Conservation (phyloP, 2,329 filamentous ascomycete species). For the Hypoxylon sp. region DNA sequence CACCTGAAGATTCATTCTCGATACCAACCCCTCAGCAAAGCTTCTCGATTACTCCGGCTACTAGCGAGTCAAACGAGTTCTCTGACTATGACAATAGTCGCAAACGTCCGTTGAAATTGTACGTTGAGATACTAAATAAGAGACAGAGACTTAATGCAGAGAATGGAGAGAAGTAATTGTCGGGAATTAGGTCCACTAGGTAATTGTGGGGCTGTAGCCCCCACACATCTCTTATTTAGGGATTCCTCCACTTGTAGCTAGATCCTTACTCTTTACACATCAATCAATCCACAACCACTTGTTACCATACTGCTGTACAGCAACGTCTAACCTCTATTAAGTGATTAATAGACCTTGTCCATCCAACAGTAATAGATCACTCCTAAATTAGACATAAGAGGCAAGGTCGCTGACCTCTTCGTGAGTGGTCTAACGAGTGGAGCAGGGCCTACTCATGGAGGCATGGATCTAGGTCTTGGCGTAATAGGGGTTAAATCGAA, state of each 20-base stretch:
- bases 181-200: too few species aligned
- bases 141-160: slow-evolving; percentile 11
- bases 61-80: slow-evolving; percentile 39
- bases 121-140: slow-evolving; percentile 41
- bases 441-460: background rate
- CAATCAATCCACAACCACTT: too few species aligned
- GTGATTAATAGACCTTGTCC: too few species aligned
- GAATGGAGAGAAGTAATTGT: background rate
- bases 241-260: too few species aligned
- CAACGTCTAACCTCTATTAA: too few species aligned
- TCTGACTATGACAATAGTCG: slow-evolving; percentile 32
- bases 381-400: background rate
- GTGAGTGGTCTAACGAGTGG: background rate
- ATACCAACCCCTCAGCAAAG: slow-evolving; percentile 18
- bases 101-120: slow-evolving; percentile 39
- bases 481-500: background rate
- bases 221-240: too few species aligned
- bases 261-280: too few species aligned
- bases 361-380: too few species aligned
- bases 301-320: too few species aligned
- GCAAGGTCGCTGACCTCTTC: background rate
- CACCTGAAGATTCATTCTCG: slow-evolving; percentile 19
- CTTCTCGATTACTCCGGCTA: slow-evolving; percentile 42
- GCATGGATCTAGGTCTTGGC: background rate
- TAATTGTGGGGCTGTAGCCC: too few species aligned